phyloP scores from a whole-genome alignment of 257 asterid species.

The Rubia yunnanensis region DNA sequence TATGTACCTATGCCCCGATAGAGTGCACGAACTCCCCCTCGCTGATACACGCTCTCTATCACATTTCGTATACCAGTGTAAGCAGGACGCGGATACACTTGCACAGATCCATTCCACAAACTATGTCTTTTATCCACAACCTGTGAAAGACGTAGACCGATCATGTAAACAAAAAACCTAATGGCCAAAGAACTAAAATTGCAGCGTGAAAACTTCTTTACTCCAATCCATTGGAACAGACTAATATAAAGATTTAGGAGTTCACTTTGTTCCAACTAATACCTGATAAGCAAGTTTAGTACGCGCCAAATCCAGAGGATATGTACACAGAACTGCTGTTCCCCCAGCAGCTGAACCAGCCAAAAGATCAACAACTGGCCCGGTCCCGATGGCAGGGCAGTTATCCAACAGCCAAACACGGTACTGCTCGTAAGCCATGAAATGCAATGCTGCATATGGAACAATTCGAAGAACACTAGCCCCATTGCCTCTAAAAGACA shows the following conservation, averaged over 20 bases:
- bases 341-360: conserved; percentile 99
- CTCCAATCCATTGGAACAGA: neutral
- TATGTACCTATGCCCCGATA: conserved; percentile 86
- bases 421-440: conserved; percentile 88
- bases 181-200: neutral
- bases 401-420: conserved; percentile 69
- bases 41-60: conserved; percentile 55
- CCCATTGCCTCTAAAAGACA: conserved; percentile 77
- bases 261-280: neutral
- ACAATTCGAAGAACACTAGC: conserved; percentile 93
- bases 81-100: conserved; percentile 36
- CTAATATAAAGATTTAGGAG: neutral
- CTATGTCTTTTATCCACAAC: conserved; percentile 44
- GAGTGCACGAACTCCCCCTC: conserved; percentile 79
- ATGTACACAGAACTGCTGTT: conserved; percentile 95
- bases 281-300: conserved; percentile 99
- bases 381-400: conserved; percentile 66
- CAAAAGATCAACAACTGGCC: conserved; percentile 85
- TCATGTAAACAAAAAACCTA: neutral
- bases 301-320: conserved; percentile 96
- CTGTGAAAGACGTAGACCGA: conserved; percentile 23
- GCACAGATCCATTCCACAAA: conserved; percentile 30
- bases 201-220: neutral
- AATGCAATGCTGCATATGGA: conserved; percentile 95
- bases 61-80: conserved; percentile 73